Conservation (phyloP, 208 protist genomes). For the Acanthamoeba lenticulata region DNA sequence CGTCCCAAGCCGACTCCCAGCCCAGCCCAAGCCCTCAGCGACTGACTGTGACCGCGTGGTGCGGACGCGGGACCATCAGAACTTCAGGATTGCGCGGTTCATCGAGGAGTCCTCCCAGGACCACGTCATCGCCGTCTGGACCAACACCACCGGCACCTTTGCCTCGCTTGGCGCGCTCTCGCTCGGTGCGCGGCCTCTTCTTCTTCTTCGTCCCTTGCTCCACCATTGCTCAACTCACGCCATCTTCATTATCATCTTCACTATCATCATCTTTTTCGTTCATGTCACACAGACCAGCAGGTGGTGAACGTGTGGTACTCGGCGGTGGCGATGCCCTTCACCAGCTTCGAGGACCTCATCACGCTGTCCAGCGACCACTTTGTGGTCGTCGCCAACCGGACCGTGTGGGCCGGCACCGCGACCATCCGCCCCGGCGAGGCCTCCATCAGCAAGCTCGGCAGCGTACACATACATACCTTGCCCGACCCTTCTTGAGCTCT, state of each 20-base stretch:
- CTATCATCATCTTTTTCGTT: no score
- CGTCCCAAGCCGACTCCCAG: no score
- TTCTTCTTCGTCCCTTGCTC: no score
- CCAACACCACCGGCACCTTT: neutral
- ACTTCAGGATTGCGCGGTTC: neutral
- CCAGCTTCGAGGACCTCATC: neutral
- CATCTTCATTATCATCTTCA: no score
- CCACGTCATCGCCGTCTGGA: neutral
- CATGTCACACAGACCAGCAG: neutral
- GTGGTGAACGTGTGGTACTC: neutral
- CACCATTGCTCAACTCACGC: no score
- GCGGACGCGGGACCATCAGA: no score
- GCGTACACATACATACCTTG: neutral
- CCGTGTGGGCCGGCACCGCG: neutral
- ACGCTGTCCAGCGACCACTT: neutral
- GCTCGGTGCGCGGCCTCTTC: neutral
- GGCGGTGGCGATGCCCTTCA: neutral
- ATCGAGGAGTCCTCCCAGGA: neutral
- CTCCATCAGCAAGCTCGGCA: neutral
- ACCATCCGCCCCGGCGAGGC: neutral
- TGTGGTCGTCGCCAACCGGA: neutral
- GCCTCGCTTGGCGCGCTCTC: neutral
- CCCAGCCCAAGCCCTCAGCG: no score
- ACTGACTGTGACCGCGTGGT: no score
- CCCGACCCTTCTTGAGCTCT: neutral